Evolutionary conservation across 495 filamentous ascomycete genomes (phyloP).

Genomic region (Tuber umbilicatum): DNA sequence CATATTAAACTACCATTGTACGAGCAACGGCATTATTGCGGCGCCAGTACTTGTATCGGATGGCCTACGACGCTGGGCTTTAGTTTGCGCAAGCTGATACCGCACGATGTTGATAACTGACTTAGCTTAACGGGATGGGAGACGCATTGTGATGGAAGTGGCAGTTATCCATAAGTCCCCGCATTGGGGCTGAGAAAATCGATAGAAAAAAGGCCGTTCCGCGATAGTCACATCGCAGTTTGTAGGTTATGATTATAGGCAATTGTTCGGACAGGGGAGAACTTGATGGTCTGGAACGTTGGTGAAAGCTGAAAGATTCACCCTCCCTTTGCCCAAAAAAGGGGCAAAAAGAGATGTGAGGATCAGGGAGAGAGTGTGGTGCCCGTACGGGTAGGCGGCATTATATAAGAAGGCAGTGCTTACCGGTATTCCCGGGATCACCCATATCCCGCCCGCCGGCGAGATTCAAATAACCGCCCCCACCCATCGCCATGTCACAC

Average conservation of each 20-base stretch:
- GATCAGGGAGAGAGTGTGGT: background rate
- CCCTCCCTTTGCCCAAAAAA: background rate
- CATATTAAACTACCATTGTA: background rate
- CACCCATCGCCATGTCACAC: background rate
- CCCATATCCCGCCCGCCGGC: background rate
- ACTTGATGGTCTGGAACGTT: background rate
- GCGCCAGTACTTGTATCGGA: background rate
- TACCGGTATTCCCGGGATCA: background rate
- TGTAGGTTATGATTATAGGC: background rate
- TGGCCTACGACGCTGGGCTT: background rate
- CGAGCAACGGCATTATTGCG: background rate
- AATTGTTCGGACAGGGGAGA: background rate
- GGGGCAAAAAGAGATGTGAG: background rate
- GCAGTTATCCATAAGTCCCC: background rate
- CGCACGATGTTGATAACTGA: background rate
- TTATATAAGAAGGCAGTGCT: background rate
- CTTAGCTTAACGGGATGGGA: background rate
- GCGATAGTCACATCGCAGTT: background rate
- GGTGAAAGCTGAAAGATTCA: slow-evolving; percentile 1
- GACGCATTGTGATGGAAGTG: background rate
- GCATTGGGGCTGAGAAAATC: background rate
- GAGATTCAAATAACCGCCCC: background rate
- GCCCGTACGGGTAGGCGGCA: background rate
- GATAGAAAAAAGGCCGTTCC: background rate
- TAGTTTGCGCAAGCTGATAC: background rate